Evolutionary conservation across 495 filamentous ascomycete genomes (phyloP).

Genomic region (Rostrohypoxylon terebratum): DNA sequence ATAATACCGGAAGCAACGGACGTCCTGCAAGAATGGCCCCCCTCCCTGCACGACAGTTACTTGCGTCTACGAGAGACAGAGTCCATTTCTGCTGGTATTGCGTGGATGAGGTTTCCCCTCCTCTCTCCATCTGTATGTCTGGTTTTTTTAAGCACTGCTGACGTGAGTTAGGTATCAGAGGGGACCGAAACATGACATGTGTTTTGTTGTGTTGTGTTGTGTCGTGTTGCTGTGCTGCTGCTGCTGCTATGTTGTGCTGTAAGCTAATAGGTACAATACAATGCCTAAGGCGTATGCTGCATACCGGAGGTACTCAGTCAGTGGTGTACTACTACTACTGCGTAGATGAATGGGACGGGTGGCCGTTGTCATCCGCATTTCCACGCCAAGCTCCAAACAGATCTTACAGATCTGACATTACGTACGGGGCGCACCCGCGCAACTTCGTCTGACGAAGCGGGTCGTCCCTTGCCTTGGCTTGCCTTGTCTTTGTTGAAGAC

Average conservation of each 20-base stretch:
- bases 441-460: constrained; percentile 23
- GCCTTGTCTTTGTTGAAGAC: neutral
- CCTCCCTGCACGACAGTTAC: constrained; percentile 29
- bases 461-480: neutral
- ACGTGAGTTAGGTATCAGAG: constrained; percentile 42
- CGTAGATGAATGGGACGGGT: neutral
- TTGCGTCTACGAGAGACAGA: neutral
- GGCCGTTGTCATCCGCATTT: constrained; percentile 34
- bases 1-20: constrained; percentile 47
- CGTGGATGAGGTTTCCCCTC: neutral
- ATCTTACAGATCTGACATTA: constrained; percentile 21
- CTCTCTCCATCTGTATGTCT: neutral
- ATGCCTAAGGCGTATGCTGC: neutral
- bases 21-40: constrained; percentile 44
- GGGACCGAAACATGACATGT: constrained; percentile 15
- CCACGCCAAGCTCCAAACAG: constrained; percentile 12
- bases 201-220: no score
- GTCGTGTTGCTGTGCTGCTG: no score
- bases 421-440: constrained; percentile 2
- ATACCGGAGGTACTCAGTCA: no score
- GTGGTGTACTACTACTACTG: no score
- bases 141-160: constrained; percentile 27
- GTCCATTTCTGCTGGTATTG: neutral
- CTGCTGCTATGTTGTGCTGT: no score
- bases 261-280: no score